phyloP scores from a whole-genome alignment of 805 yeast genomes.

The Kodamaea nitidulidarum region DNA sequence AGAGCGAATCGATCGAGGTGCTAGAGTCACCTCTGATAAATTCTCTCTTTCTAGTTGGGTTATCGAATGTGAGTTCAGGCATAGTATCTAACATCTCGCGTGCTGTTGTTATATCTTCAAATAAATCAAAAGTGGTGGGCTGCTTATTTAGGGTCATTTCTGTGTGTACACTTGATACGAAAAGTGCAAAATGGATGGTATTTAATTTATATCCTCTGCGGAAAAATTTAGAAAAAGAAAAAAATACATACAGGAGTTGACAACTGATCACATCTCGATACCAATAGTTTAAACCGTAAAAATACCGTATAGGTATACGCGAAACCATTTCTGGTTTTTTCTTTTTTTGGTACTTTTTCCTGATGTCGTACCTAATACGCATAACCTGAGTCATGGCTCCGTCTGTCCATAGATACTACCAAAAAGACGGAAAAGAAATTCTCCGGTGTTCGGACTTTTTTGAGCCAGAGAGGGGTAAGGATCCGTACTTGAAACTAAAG shows the following conservation, averaged over 20 bases:
- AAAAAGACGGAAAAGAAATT: constrained; percentile 4
- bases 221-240: constrained; percentile 1
- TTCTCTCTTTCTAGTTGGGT: not conserved
- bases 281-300: too few relatives aligned
- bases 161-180: not conserved
- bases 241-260: not conserved
- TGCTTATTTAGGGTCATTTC: constrained; percentile 1
- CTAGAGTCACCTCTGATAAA: constrained; percentile 14
- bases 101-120: constrained; percentile 1
- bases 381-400: not conserved
- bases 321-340: too few relatives aligned
- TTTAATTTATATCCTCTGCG: constrained; percentile 1
- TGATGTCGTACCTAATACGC: not conserved
- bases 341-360: too few relatives aligned
- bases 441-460: constrained; percentile 7
- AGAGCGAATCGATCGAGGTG: constrained; percentile 29
- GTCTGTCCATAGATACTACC: not conserved
- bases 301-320: too few relatives aligned
- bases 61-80: not conserved
- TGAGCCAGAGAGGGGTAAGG: not conserved
- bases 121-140: constrained; percentile 3
- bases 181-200: not conserved
- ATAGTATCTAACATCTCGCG: not conserved
- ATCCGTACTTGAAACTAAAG: not conserved
- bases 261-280: not conserved